These are phyloP conservation scores for Boletus barrowsii DNA, from an alignment of 768 basidiomycete species.

Conservation along the genomic window DNA sequence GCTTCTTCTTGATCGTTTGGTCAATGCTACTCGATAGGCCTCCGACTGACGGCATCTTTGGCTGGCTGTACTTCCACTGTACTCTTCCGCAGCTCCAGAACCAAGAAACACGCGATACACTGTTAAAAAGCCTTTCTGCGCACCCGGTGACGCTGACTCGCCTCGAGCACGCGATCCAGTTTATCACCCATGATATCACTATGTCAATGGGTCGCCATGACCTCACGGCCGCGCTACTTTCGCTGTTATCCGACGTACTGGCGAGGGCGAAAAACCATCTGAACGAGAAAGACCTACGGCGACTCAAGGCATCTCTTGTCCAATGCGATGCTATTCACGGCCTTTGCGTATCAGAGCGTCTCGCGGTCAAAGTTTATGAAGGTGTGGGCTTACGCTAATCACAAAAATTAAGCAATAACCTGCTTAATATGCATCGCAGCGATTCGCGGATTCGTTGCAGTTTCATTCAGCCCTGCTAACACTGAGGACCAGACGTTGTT, in stretches of 20 bases:
- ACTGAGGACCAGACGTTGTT: conserved; percentile 39
- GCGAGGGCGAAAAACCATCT: conserved; percentile 26
- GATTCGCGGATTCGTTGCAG: conserved; percentile 38
- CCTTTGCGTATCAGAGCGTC: conserved; percentile 32
- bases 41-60: conserved; percentile 33
- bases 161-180: conserved; percentile 36
- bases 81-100: conserved; percentile 20
- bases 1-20: neutral
- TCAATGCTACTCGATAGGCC: conserved; percentile 9
- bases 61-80: conserved; percentile 43
- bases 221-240: conserved; percentile 33
- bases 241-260: conserved; percentile 40
- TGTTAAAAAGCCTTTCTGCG: conserved; percentile 36
- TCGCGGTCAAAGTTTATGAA: conserved; percentile 28
- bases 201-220: conserved; percentile 18
- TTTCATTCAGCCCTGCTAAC: conserved; percentile 36
- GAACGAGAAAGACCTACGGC: conserved; percentile 27
- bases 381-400: conserved; percentile 25
- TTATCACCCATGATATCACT: conserved; percentile 37
- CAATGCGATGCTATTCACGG: conserved; percentile 32
- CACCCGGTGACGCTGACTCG: conserved; percentile 23
- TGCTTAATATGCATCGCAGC: conserved; percentile 32
- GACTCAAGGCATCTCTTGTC: conserved; percentile 43
- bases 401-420: neutral
- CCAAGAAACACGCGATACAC: conserved; percentile 24